Evolutionary conservation across 371 early-diverging fungal species (phyloP).

Genomic region (Entomophthora muscae): DNA sequence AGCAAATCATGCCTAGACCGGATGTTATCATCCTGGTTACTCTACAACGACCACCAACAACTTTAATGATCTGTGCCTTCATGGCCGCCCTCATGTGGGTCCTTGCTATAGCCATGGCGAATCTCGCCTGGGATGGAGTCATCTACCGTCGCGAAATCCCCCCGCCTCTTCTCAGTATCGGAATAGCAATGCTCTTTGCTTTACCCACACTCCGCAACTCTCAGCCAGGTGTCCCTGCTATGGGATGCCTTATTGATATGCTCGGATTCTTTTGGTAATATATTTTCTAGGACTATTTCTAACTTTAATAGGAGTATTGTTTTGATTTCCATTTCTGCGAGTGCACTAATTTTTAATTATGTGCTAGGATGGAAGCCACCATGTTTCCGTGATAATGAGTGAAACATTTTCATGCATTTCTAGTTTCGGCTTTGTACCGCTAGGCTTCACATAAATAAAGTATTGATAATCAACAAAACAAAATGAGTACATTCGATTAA

Average conservation of each 20-base stretch:
- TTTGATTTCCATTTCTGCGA: neutral
- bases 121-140: slow-evolving; percentile 16
- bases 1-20: neutral
- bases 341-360: neutral
- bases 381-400: neutral
- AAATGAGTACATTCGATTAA: no score
- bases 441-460: no score
- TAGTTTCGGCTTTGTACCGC: no score
- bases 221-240: slow-evolving; percentile 23
- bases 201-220: slow-evolving; percentile 19
- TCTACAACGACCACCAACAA: slow-evolving; percentile 14
- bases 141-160: slow-evolving; percentile 12
- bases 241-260: slow-evolving; percentile 22
- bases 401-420: no score
- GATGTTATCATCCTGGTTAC: slow-evolving; percentile 6
- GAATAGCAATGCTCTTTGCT: slow-evolving; percentile 19
- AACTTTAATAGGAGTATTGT: neutral
- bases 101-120: slow-evolving; percentile 17
- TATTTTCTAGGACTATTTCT: neutral
- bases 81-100: slow-evolving; percentile 24
- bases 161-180: slow-evolving; percentile 17
- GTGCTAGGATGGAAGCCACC: neutral
- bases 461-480: no score
- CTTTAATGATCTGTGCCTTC: slow-evolving; percentile 17
- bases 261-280: slow-evolving; percentile 17